phyloP scores from a whole-genome alignment of 2,329 filamentous ascomycete genomes.

The Penicillium paneum region DNA sequence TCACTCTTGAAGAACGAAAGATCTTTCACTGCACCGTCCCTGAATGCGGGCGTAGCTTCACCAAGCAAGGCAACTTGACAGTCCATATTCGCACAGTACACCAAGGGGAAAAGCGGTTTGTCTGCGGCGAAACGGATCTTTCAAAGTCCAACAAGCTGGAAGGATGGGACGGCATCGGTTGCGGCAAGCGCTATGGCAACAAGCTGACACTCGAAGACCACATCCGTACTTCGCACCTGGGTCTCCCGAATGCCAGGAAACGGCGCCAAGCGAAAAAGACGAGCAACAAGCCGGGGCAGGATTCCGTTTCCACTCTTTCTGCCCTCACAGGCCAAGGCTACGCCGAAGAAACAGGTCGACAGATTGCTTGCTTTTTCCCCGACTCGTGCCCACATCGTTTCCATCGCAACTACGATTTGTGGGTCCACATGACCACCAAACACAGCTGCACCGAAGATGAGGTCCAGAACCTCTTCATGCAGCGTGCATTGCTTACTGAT shows the following conservation, averaged over 20 bases:
- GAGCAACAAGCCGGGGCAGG: conserved; percentile 11
- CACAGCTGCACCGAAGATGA: conserved; percentile 41
- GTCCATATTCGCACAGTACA: conserved; percentile 76
- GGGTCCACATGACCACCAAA: conserved; percentile 52
- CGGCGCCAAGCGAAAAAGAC: conserved; percentile 35
- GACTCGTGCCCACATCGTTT: conserved; percentile 54
- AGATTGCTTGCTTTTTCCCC: conserved; percentile 51
- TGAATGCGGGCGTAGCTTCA: conserved; percentile 74
- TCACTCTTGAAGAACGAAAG: conserved; percentile 59
- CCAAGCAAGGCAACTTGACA: conserved; percentile 76
- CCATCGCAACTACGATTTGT: conserved; percentile 56
- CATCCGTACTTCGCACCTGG: conserved; percentile 75
- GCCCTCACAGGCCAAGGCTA: conserved; percentile 58
- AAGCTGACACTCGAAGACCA: conserved; percentile 81
- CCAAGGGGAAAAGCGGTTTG: conserved; percentile 67
- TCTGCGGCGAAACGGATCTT: conserved; percentile 71
- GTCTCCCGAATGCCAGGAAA: conserved; percentile 48
- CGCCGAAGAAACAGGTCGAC: conserved; percentile 47
- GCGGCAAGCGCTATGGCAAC: conserved; percentile 70
- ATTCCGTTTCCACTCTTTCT: conserved; percentile 38
- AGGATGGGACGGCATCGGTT: conserved; percentile 66
- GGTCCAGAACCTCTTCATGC: conserved; percentile 41
- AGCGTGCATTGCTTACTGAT: conserved; percentile 37
- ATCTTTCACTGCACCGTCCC: conserved; percentile 63
- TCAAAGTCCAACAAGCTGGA: conserved; percentile 55